Evolutionary conservation across 352 stramenopile species (phyloP).

Genomic region (Lagenidium giganteum): DNA sequence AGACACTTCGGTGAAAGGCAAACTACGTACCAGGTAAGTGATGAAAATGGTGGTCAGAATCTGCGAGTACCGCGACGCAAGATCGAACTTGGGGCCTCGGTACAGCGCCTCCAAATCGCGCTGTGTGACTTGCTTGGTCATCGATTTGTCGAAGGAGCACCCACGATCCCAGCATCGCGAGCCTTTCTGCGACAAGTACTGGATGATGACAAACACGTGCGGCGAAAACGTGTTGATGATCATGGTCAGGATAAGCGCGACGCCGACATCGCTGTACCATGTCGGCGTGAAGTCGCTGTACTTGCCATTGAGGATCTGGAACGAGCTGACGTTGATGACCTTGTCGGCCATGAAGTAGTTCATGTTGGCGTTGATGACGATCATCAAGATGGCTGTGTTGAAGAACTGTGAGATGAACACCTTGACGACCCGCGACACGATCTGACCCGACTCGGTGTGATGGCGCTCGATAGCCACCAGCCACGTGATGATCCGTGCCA

Average conservation of each 20-base stretch:
- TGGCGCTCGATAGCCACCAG: conserved; percentile 75
- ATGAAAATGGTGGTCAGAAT: conserved; percentile 82
- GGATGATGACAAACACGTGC: conserved; percentile 53
- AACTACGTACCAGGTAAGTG: conserved; percentile 51
- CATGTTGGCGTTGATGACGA: conserved; percentile 79
- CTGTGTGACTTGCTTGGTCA: conserved; percentile 74
- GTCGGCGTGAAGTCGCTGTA: conserved; percentile 71
- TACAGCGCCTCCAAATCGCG: conserved; percentile 77
- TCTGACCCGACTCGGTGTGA: conserved; percentile 65
- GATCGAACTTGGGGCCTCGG: conserved; percentile 70
- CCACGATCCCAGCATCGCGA: conserved; percentile 54
- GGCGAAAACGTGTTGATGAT: conserved; percentile 75
- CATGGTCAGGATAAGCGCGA: conserved; percentile 81
- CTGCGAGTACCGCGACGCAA: conserved; percentile 64
- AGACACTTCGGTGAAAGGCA: background rate
- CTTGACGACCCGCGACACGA: conserved; percentile 72
- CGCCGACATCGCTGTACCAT: conserved; percentile 79
- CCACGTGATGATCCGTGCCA: conserved; percentile 58
- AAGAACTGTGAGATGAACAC: conserved; percentile 78
- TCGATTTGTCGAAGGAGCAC: conserved; percentile 57
- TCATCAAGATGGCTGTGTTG: conserved; percentile 73
- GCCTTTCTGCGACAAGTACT: conserved; percentile 45
- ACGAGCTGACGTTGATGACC: conserved; percentile 12
- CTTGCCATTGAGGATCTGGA: conserved; percentile 60
- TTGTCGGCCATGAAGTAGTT: conserved; percentile 49